Conservation (phyloP, 1,284 basidiomycete genomes). For the Marasmius tenuissimus region DNA sequence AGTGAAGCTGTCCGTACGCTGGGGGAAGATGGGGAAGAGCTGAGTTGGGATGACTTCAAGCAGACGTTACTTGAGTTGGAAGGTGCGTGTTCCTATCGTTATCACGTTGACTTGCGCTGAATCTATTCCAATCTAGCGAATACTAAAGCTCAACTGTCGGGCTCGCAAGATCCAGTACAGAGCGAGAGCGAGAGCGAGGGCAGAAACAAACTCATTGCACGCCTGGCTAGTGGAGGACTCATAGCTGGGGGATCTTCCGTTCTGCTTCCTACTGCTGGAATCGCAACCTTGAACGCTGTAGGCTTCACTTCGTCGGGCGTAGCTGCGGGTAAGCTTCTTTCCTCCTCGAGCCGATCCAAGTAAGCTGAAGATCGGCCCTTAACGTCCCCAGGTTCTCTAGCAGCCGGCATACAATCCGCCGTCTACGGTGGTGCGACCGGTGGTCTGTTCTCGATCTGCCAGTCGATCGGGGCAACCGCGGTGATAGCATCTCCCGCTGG, state of each 20-base stretch:
- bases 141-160: not conserved
- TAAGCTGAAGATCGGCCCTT: not conserved
- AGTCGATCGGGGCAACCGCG: not conserved
- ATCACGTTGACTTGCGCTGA: no score
- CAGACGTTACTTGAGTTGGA: not conserved
- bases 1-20: not conserved
- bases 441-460: not conserved
- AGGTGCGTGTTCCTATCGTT: not conserved
- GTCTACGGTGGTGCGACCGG: not conserved
- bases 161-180: not conserved
- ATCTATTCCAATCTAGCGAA: not conserved
- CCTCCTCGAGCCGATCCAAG: not conserved
- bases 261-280: not conserved
- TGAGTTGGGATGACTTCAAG: not conserved
- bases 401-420: not conserved
- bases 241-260: not conserved
- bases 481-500: not conserved
- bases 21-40: not conserved
- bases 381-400: not conserved
- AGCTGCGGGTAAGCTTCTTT: not conserved
- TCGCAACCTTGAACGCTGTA: not conserved
- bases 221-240: not conserved
- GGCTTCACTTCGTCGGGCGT: constrained; percentile 2
- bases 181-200: no score
- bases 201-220: not conserved